These are phyloP conservation scores for Magnaporthiopsis poae DNA, from an alignment of 2,329 filamentous ascomycete genomes.

Conservation along the genomic window DNA sequence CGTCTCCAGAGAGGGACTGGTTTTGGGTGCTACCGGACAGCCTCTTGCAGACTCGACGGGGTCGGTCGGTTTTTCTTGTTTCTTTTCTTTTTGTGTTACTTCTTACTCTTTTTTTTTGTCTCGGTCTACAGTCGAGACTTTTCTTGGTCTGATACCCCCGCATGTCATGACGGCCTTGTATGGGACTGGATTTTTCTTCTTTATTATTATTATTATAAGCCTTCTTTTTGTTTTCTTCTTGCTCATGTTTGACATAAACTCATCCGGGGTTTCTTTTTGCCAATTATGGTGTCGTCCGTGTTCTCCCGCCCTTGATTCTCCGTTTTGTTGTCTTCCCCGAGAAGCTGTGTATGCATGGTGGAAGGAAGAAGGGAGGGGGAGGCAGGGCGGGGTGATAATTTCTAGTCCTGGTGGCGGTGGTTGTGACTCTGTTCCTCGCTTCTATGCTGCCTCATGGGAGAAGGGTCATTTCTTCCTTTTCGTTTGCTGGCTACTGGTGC, in stretches of 20 bases:
- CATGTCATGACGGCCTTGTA: not conserved
- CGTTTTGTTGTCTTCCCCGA: constrained; percentile 1
- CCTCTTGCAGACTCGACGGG: not conserved
- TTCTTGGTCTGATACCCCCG: constrained; percentile 6
- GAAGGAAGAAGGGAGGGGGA: not conserved
- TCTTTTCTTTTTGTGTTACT: constrained; percentile 5
- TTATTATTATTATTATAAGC: constrained; percentile 1
- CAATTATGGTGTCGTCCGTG: not conserved
- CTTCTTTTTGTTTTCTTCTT: not conserved
- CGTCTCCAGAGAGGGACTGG: not conserved
- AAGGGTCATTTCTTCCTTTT: not conserved
- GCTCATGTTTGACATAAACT: not conserved
- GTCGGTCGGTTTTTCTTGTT: not conserved
- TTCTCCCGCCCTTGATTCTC: not conserved
- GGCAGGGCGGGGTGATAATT: not conserved
- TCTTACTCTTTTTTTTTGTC: not conserved
- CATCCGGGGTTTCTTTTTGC: not conserved
- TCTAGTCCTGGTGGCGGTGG: not conserved
- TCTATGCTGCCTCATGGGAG: not conserved
- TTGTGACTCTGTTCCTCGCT: not conserved
- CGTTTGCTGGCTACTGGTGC: not conserved
- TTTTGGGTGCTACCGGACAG: not conserved
- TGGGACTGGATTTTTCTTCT: constrained; percentile 5
- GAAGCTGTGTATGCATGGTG: not conserved
- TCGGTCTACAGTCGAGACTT: not conserved